phyloP scores from a whole-genome alignment of 1,284 basidiomycete genomes.

The Pseudozyma flocculosa region DNA sequence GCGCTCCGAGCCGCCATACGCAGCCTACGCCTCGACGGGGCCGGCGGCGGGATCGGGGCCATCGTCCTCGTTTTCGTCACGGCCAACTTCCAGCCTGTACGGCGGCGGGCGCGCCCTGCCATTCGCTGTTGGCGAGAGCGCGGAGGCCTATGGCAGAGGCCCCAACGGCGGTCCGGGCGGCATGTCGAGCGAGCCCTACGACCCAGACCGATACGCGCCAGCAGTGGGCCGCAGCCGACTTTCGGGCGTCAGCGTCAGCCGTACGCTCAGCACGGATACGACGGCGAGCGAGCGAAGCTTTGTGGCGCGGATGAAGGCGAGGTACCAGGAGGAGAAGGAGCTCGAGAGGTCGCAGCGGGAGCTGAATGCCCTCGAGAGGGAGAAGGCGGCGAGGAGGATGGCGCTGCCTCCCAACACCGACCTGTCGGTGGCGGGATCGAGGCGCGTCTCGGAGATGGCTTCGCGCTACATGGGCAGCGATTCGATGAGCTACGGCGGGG shows the following conservation, averaged over 20 bases:
- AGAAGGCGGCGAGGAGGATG: conserved; percentile 16
- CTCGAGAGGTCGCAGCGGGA: conserved; percentile 27
- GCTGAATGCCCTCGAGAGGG: conserved; percentile 29
- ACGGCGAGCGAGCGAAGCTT: conserved; percentile 52
- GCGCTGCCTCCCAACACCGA: conserved; percentile 24
- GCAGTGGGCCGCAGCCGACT: conserved; percentile 40
- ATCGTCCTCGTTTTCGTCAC: not conserved
- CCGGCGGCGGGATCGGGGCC: no score
- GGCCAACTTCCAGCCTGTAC: not conserved
- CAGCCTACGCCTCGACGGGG: not conserved
- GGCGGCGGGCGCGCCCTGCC: no score
- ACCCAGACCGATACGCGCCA: conserved; percentile 38
- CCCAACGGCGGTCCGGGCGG: not conserved
- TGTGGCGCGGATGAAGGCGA: conserved; percentile 51
- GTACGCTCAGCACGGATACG: conserved; percentile 47
- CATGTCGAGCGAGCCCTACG: conserved; percentile 5
- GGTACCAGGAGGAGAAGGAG: conserved; percentile 51
- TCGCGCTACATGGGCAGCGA: conserved; percentile 17
- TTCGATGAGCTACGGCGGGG: not conserved
- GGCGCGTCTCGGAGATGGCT: conserved; percentile 41
- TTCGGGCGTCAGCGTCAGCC: conserved; percentile 25
- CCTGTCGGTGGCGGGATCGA: conserved; percentile 11
- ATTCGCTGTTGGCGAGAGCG: no score
- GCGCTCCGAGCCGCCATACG: not conserved
- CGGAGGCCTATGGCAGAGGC: not conserved